Conservation (phyloP, 305 asterid species). For the Euphrasia arctica region DNA sequence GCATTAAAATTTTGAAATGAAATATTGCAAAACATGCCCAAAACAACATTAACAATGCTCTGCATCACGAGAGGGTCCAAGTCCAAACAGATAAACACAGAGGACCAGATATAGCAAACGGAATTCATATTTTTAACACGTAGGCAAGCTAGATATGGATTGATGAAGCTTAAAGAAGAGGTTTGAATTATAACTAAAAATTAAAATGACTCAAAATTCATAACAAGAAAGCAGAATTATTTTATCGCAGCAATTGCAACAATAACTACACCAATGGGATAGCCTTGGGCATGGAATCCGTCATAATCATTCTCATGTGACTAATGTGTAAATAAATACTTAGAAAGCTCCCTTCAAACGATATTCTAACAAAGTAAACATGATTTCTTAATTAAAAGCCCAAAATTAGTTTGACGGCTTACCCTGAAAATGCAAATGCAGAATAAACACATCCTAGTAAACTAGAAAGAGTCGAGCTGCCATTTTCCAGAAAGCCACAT, state of each 20-base stretch:
- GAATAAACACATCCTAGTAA: conserved; percentile 3
- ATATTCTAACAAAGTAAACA: conserved; percentile 1
- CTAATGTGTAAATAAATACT: background rate
- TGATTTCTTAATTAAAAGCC: background rate
- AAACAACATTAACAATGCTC: background rate
- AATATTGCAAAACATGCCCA: background rate
- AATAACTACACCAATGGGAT: conserved; percentile 12
- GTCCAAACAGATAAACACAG: background rate
- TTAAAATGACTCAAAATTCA: background rate
- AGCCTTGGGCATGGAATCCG: background rate
- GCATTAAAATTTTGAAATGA: conserved; percentile 14
- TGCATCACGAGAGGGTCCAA: background rate
- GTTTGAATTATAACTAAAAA: background rate
- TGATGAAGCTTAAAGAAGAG: no score
- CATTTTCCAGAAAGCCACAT: no score
- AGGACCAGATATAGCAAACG: background rate
- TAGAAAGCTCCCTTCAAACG: no score
- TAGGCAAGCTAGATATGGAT: no score
- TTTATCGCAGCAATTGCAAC: background rate
- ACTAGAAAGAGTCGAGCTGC: background rate
- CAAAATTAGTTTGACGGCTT: conserved; percentile 8
- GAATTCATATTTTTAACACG: no score
- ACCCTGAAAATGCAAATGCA: conserved; percentile 1
- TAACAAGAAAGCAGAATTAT: conserved; percentile 1
- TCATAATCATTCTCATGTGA: background rate